These are phyloP conservation scores for Kodamaea leandrae DNA, from an alignment of 805 yeast genomes.

Conservation along the genomic window DNA sequence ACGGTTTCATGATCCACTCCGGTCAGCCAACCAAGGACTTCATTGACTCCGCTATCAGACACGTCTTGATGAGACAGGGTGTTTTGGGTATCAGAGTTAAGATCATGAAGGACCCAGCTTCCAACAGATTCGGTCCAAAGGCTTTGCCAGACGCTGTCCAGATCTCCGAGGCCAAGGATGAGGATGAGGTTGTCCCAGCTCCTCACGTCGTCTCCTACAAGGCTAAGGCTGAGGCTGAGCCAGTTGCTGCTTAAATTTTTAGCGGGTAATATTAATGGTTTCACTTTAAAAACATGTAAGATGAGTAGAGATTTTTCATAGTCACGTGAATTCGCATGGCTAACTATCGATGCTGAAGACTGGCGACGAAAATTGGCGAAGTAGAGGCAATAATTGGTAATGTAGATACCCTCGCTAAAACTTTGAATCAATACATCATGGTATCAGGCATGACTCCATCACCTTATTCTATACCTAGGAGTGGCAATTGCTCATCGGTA, in stretches of 20 bases:
- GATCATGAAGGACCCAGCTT: constrained; percentile 98
- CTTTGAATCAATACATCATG: no score
- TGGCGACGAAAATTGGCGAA: no score
- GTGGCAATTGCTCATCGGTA: no score
- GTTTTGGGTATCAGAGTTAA: constrained; percentile 99
- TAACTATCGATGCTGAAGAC: no score
- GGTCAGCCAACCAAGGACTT: constrained; percentile 99
- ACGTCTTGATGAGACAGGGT: constrained; percentile 99
- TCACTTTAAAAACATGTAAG: no score
- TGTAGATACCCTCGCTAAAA: no score
- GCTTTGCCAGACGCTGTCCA: constrained; percentile 94
- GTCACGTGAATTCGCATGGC: no score
- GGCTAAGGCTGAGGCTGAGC: constrained; percentile 22
- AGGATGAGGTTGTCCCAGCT: constrained; percentile 67
- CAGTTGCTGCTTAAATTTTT: constrained; percentile 25
- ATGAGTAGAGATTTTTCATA: no score
- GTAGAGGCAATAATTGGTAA: no score
- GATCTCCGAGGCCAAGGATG: constrained; percentile 94
- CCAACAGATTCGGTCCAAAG: constrained; percentile 79
- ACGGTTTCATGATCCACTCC: constrained; percentile 99
- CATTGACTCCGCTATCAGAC: constrained; percentile 98
- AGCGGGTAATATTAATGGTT: constrained; percentile 10
- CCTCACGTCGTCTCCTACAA: constrained; percentile 81
- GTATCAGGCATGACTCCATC: no score
- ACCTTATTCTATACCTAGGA: no score